These are phyloP conservation scores for Phytophthora megakarya DNA, from an alignment of 352 stramenopile species.

Conservation along the genomic window DNA sequence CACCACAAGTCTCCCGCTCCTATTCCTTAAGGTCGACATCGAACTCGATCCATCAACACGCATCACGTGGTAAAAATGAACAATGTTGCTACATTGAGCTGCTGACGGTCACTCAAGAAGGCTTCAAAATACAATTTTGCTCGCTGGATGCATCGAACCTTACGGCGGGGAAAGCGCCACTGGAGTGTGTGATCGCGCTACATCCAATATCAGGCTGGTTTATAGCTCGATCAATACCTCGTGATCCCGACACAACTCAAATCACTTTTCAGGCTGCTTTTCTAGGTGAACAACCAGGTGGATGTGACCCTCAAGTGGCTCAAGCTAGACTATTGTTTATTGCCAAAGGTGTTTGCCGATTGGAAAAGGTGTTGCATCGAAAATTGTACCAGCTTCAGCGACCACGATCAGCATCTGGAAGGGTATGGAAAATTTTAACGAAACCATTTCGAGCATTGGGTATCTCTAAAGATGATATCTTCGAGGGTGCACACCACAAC, in stretches of 20 bases:
- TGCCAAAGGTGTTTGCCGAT: slow-evolving; percentile 28
- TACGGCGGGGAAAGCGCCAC: slow-evolving; percentile 28
- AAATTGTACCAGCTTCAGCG: slow-evolving; percentile 9
- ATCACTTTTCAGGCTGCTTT: slow-evolving; percentile 39
- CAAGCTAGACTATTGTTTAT: slow-evolving; percentile 27
- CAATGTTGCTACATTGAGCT: slow-evolving; percentile 39
- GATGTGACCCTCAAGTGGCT: slow-evolving; percentile 22
- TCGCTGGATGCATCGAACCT: slow-evolving; percentile 30
- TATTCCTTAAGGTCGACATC: slow-evolving; percentile 10
- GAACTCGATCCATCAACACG: not conserved
- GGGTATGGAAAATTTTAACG: slow-evolving; percentile 18
- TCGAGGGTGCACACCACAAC: slow-evolving; percentile 27
- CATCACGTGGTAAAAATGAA: slow-evolving; percentile 24
- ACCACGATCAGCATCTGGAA: slow-evolving; percentile 6
- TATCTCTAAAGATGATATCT: slow-evolving; percentile 14
- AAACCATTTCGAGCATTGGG: slow-evolving; percentile 20
- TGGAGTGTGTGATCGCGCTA: slow-evolving; percentile 26
- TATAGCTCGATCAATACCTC: slow-evolving; percentile 10
- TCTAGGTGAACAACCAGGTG: slow-evolving; percentile 14
- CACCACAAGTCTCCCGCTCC: not conserved
- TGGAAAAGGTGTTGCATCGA: slow-evolving; percentile 37
- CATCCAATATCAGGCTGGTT: slow-evolving; percentile 39
- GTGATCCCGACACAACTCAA: slow-evolving; percentile 7
- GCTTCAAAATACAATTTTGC: slow-evolving; percentile 28
- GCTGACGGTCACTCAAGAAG: slow-evolving; percentile 18